These are phyloP conservation scores for Aristolochia californica DNA, from an alignment of 164 flowering plant genomes.

Conservation along the genomic window DNA sequence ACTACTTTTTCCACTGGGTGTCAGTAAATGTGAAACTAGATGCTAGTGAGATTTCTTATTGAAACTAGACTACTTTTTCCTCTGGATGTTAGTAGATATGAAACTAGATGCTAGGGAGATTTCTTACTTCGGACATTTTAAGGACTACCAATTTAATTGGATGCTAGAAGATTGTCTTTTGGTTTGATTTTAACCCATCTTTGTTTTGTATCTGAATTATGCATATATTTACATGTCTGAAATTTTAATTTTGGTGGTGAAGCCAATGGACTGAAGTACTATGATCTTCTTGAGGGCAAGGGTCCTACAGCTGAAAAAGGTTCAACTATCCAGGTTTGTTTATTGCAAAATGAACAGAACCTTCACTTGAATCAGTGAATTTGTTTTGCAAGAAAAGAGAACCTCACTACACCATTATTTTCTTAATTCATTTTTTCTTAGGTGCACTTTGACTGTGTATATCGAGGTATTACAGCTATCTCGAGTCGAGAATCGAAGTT, in stretches of 20 bases:
- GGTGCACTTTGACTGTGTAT: conserved; percentile 93
- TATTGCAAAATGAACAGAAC: conserved; percentile 2
- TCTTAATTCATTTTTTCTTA: conserved; percentile 12
- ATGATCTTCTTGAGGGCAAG: conserved; percentile 78
- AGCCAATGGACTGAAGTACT: conserved; percentile 88
- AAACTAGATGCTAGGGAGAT: too few species aligned
- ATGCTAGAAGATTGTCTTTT: too few species aligned
- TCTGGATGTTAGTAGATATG: too few species aligned
- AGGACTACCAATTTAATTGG: too few species aligned
- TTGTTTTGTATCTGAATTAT: too few species aligned
- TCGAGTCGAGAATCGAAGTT: conserved; percentile 92
- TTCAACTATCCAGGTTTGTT: conserved; percentile 61
- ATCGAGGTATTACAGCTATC: conserved; percentile 76
- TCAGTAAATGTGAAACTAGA: too few species aligned
- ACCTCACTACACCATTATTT: neutral
- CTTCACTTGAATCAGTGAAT: neutral
- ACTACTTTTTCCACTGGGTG: too few species aligned
- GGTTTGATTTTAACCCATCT: too few species aligned
- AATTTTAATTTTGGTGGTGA: conserved; percentile 20
- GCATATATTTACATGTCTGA: neutral
- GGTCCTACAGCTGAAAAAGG: conserved; percentile 75
- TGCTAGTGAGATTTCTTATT: too few species aligned
- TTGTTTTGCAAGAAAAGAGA: neutral
- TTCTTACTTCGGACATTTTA: too few species aligned
- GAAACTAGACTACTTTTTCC: too few species aligned